Base-by-base conservation (phyloP, 345 rosid species). In the Schrenkiella parvula region DNA sequence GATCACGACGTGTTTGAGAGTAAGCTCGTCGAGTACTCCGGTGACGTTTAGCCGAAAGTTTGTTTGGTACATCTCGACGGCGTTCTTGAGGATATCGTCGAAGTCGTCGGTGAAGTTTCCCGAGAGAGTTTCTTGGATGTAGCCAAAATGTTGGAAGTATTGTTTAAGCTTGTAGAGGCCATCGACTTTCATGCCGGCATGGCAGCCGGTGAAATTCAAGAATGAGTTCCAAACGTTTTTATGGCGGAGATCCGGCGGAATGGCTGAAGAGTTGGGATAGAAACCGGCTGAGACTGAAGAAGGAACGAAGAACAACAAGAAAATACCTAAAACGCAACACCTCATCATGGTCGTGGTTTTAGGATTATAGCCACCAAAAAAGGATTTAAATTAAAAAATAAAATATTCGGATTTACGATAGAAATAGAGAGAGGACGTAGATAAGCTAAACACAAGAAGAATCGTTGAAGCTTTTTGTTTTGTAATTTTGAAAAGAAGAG, bases 11-110 rank as follows among this genome's bases (percentile, higher is more conserved):
- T 82, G 88, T 54, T 74, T 46, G 2, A 93, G 54, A 4, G 98
- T 93, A 35, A 77, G 71, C 4, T 73, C 71, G 26, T 93, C 96
- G 70, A 93, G 95, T 38, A 78, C 63, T 4, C 98, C 98, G 1
- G 97, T 88, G 70, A 79, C 66, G 34, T 86, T 72, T 41, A 93
- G 85, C 74, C 80, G 82, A 84, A 93, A 93, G 66, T 91, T 89
- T 6, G 37, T 75, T 43, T 93, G 97, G 82, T 93, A 93, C 11
- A 85, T 79, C 62, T 70, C 87, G 48, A 93, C 46, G 6, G 96
- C 98, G 8, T 80, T 71, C 32, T 81, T 83, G 15, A 93, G 84
- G 13, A 58, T 31, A 19, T 83, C 84, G 42, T 93, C 96, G 66
- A 86, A 93, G 29, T 82, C 81, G 43, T 93, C 95, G 41, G 87